Evolutionary conservation across 352 stramenopile species (phyloP), one percentile per base, ranked within the genome.

Genomic region (Peronospora tabacina): DNA sequence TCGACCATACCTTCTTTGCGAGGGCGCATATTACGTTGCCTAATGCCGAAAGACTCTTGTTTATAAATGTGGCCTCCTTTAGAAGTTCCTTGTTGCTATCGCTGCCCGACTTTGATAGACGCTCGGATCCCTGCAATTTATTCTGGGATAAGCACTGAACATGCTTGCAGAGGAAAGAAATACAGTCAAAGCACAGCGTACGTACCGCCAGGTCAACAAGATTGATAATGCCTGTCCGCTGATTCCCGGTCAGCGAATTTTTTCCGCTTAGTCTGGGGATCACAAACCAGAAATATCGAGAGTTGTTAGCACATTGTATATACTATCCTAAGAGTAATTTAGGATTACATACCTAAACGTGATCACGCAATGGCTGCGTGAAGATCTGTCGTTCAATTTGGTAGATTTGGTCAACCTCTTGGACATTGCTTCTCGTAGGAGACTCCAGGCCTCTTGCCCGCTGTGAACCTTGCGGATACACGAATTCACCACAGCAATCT

Each of bases 351-450:
- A 88, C 80, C 72, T 70, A 55, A 91, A 88, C 8, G 78, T 86
- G 42, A 89, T 90, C 22, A 94, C 79, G 46, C 77, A 91, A 57
- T 94, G 83, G 28, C 81, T 92, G 33, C 83, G 63, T 9, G 83
- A 94, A 15, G 83, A 94, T 17, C 66, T 73, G 36, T 91, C 75
- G 44, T 94, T 94, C 74, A 89, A 85, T 56, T 79, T 88, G 5
- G 83, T 94, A 7, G 63, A 72, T 55, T 94, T 94, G 0, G 82
- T 91, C n/a, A 74, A 72, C 20, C 83, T 74, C 24, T 63, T 73
- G 0, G 62, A 49, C 45, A 87, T 75, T 11, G 79, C 79, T 22
- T 72, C 79, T 12, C 72, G 62, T 13, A 94, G 44, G 22, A 90
- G 34, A n/a, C 57, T 58, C 81, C 73, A 89, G 4, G 82, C 82